Evolutionary conservation across 495 filamentous ascomycete species (phyloP), one percentile per base, ranked within the genome.

Genomic region (Xylaria intraflava): DNA sequence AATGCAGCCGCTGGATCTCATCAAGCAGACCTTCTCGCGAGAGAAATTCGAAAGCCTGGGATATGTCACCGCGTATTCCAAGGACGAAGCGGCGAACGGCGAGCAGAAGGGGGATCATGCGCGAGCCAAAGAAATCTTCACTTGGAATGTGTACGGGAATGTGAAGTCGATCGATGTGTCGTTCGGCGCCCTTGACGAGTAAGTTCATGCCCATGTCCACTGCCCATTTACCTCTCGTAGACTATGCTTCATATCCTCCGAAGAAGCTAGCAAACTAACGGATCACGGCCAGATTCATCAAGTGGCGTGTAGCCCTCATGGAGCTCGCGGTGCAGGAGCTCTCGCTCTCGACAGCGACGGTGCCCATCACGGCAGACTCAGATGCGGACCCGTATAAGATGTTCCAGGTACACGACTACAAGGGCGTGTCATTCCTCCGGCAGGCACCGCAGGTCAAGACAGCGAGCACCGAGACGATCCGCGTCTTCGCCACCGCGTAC

Each of bases 391-490:
- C 87, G 1, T 93, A 95, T 70, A 84, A 89, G 71, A 87, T 90
- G 65, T 77, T 87, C 55, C 90, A 96, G 69, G 82, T 96, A 6
- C 90, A 96, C 73, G 90, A 96, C 72, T 96, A 94, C 76, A 73
- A 86, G 56, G 82, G 80, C 45, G 80, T 95, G 62, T 84, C 79
- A 58, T 95, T 95, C 76, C 73, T 95, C 39, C 83, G 87, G 20
- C 77, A 83, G 65, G 81, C 88, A 46, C 78, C 86, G 1, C 67
- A 69, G n/a, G 76, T 88, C 58, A 85, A 83, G 57, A 75, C 83
- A 11, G 85, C 87, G 14, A 83, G 83, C 56, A 83, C 81, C 67
- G 83, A 89, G 73, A 87, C 85, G 33, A 90, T 95, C 65, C 78
- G 85, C 26, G 76, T 86, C 19, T 88, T 96, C 69, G 72, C 77